Conservation (phyloP, 495 filamentous ascomycete species). For the Talaromyces trachyspermus region DNA sequence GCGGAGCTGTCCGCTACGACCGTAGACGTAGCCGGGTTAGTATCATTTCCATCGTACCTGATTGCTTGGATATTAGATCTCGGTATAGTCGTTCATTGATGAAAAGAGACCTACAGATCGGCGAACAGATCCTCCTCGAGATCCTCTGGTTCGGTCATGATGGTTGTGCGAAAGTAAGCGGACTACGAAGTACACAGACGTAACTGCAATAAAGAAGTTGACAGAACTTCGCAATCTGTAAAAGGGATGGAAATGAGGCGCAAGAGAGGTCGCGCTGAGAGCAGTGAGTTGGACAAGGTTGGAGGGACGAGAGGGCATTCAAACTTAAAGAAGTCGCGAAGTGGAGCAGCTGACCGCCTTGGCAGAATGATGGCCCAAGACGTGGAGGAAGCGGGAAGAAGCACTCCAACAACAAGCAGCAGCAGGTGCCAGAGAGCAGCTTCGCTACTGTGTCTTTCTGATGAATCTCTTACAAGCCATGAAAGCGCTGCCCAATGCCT, state of each 20-base stretch:
- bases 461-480: background rate
- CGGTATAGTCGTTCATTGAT: slow-evolving; percentile 4
- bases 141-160: slow-evolving; percentile 82
- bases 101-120: slow-evolving; percentile 67
- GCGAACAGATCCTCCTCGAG: slow-evolving; percentile 98
- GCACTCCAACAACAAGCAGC: background rate
- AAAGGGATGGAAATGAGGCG: too few species aligned
- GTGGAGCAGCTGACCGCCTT: slow-evolving; percentile 1
- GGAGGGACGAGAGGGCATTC: too few species aligned
- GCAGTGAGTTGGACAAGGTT: too few species aligned
- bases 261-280: too few species aligned
- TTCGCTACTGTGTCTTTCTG: too few species aligned
- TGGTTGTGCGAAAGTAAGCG: slow-evolving; percentile 7
- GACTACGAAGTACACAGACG: too few species aligned
- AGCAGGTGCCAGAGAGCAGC: slow-evolving; percentile 1
- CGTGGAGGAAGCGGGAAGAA: background rate
- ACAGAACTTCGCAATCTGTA: too few species aligned
- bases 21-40: slow-evolving; percentile 33
- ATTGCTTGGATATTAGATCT: slow-evolving; percentile 6
- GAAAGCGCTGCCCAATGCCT: background rate
- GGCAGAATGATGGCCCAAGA: too few species aligned
- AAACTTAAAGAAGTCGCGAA: background rate
- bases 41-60: slow-evolving; percentile 86
- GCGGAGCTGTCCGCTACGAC: slow-evolving; percentile 24
- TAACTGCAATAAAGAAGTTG: background rate